Evolutionary conservation across 1,284 basidiomycete species (phyloP).

Genomic region (Ceratobasidium sp.): DNA sequence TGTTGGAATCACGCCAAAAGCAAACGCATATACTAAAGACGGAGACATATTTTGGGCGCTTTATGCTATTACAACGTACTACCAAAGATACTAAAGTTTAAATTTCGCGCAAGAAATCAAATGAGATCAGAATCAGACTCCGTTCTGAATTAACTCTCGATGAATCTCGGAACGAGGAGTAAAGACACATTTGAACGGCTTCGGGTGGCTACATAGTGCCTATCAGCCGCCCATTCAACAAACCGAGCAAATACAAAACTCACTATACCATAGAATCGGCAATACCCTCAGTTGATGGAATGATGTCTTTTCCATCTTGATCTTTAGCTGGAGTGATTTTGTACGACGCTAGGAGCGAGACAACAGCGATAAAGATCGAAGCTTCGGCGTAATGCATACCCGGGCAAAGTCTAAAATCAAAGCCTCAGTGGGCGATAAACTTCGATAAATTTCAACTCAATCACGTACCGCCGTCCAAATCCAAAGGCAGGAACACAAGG

Average conservation of each 20-base stretch:
- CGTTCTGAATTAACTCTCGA: constrained; percentile 25
- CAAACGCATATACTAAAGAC: neutral
- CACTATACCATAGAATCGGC: constrained; percentile 41
- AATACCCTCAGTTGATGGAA: constrained; percentile 40
- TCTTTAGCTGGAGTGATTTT: constrained; percentile 50
- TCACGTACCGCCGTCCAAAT: constrained; percentile 19
- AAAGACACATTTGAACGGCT: constrained; percentile 41
- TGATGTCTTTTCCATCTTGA: constrained; percentile 50
- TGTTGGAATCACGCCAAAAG: neutral
- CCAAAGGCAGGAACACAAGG: constrained; percentile 42
- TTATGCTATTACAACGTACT: neutral
- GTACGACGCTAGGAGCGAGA: constrained; percentile 52
- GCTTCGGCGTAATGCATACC: constrained; percentile 46
- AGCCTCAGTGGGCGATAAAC: neutral
- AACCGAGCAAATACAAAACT: neutral
- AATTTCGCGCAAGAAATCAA: neutral
- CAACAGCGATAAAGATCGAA: constrained; percentile 45
- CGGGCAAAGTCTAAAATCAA: constrained; percentile 44
- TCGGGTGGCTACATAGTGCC: constrained; percentile 17
- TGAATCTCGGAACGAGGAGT: constrained; percentile 40
- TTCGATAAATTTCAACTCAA: neutral
- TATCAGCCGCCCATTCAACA: neutral
- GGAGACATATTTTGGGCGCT: neutral
- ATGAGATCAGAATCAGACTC: neutral
- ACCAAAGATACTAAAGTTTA: neutral